Base-by-base conservation (phyloP, 129 eudicot genomes). In the Scalesia atractyloides region DNA sequence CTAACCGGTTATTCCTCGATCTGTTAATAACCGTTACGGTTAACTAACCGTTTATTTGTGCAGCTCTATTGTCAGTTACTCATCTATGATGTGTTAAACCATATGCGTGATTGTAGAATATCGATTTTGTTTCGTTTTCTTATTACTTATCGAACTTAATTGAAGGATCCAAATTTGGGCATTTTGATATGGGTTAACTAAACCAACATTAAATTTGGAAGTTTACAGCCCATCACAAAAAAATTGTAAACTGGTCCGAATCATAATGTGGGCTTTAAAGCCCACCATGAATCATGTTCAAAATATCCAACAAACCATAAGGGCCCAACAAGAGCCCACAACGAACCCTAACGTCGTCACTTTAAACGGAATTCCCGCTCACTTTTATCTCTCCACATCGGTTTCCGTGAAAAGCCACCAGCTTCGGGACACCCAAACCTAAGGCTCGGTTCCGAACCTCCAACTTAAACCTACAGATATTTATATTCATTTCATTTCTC, bases 331-430 rank as follows among this genome's bases (percentile, higher is more conserved):
- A 36, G 3, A 54, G 22, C 22, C 48, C 34, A 61, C 16, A 60
- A 74, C 79, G 79, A 79, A 51, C 79, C 64, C 74, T 79, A 79
- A 79, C 83, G 83, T 37, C 71, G 73, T 68, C 18, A 73, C 20
- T 48, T 79, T 26, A 67, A 73, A 74, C 83, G 77, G 82, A 50
- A 70, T 3, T 61, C 60, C 43, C 80, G 69, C 74, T 20, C 47
- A 46, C 64, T 70, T 77, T 70, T 37, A 49, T 19, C 61, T 7
- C 65, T 34, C 15, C 56, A 60, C 76, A 68, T 74, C 7, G 80
- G 51, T 63, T 80, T 51, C 67, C 77, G 80, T 80, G 66, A 69
- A 62, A 75, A 75, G 65, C 17, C 13, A 18, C 10, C 49, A 57
- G 74, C 62, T 76, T 44, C 62, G 72, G 44, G 1, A 5, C 2